These are phyloP conservation scores for Erigeron canadensis DNA, from an alignment of 129 eudicot species.

Conservation along the genomic window DNA sequence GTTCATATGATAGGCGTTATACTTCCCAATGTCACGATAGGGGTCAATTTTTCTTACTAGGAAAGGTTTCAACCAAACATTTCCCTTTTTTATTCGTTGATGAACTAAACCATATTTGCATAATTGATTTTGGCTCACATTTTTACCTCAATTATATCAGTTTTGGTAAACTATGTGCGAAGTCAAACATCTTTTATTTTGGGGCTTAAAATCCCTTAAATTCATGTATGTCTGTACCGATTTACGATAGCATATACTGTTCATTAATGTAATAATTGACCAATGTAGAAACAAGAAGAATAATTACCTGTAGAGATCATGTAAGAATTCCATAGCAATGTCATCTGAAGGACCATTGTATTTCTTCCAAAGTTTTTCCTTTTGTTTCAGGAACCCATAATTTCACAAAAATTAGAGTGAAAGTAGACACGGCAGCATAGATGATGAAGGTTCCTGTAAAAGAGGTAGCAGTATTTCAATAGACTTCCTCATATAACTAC, in stretches of 20 bases:
- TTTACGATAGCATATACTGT: neutral
- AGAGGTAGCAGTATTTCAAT: constrained; percentile 3
- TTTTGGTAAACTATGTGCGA: neutral
- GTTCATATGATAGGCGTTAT: neutral
- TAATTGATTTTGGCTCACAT: neutral
- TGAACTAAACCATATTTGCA: neutral
- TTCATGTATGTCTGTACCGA: neutral
- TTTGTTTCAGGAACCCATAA: constrained; percentile 90
- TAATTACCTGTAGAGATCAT: constrained; percentile 21
- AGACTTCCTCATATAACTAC: constrained; percentile 14
- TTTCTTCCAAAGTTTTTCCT: constrained; percentile 83
- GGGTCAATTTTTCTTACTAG: neutral
- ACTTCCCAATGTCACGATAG: neutral
- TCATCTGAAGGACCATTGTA: constrained; percentile 70
- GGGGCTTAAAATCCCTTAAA: too few species aligned
- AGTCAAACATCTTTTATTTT: neutral
- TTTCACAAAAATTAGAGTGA: constrained; percentile 56
- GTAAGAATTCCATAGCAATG: constrained; percentile 8
- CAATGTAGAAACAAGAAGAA: neutral
- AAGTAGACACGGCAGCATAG: constrained; percentile 52
- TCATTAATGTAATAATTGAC: neutral
- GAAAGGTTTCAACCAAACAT: neutral
- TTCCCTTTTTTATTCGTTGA: neutral
- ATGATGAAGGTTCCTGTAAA: constrained; percentile 69
- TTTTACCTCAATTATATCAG: neutral